These are phyloP conservation scores for Cordyceps pruinosa DNA, from an alignment of 2,329 filamentous ascomycete genomes.

Conservation along the genomic window DNA sequence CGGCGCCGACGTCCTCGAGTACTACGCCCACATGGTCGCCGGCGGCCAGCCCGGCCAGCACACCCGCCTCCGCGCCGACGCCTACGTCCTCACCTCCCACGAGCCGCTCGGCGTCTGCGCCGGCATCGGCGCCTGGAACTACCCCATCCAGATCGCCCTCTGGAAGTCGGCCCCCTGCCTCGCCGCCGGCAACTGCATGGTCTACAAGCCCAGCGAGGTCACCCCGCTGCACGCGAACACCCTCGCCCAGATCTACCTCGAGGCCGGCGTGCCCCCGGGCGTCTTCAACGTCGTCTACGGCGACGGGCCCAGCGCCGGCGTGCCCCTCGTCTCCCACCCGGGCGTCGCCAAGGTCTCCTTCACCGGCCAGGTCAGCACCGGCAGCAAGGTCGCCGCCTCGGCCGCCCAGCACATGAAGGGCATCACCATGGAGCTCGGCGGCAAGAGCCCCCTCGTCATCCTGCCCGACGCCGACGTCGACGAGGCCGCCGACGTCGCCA, in stretches of 20 bases:
- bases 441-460: slow-evolving; percentile 75
- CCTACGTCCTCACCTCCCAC: slow-evolving; percentile 78
- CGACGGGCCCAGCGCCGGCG: slow-evolving; percentile 63
- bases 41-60: slow-evolving; percentile 78
- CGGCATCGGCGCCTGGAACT: slow-evolving; percentile 88
- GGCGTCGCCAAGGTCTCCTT: slow-evolving; percentile 80
- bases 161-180: slow-evolving; percentile 86
- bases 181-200: slow-evolving; percentile 81
- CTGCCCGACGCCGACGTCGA: slow-evolving; percentile 73
- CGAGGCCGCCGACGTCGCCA: slow-evolving; percentile 77
- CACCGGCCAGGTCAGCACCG: slow-evolving; percentile 79
- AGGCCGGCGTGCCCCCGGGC: slow-evolving; percentile 72
- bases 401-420: slow-evolving; percentile 80
- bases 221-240: slow-evolving; percentile 75
- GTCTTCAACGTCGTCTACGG: slow-evolving; percentile 87
- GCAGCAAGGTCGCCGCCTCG: slow-evolving; percentile 69
- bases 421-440: slow-evolving; percentile 86
- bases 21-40: slow-evolving; percentile 74
- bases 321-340: slow-evolving; percentile 65
- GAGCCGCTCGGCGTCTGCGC: slow-evolving; percentile 77
- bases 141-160: slow-evolving; percentile 81
- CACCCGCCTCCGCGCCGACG: slow-evolving; percentile 64
- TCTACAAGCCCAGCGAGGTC: slow-evolving; percentile 85
- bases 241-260: slow-evolving; percentile 67
- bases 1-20: slow-evolving; percentile 79